Conservation (phyloP, 306 rosid genomes). For the Inga leiocalycina region DNA sequence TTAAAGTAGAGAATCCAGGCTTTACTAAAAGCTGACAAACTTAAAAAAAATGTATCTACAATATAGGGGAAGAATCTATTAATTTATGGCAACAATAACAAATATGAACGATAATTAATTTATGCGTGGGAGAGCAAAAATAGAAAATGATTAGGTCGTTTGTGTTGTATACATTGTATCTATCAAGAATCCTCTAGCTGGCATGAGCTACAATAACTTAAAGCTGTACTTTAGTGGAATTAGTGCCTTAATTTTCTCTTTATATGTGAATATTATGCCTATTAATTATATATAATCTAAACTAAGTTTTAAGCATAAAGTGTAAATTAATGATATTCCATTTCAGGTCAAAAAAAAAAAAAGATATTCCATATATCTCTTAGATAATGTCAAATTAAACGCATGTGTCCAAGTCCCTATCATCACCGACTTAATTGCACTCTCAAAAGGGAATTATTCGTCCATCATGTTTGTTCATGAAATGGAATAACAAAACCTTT, state of each 20-base stretch:
- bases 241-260: neutral
- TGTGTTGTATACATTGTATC: neutral
- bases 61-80: neutral
- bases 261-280: neutral
- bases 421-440: neutral
- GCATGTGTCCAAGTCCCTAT: neutral
- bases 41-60: neutral
- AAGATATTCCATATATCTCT: neutral
- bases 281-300: too few species aligned
- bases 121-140: neutral
- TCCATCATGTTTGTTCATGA: neutral
- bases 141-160: neutral
- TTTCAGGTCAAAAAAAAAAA: too few species aligned
- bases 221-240: neutral
- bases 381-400: neutral
- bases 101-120: neutral
- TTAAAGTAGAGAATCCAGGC: neutral
- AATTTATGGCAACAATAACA: neutral
- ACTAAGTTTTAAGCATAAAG: neutral
- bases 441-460: neutral
- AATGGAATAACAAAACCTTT: neutral
- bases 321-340: too few species aligned
- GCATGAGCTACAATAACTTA: neutral
- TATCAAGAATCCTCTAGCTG: neutral
- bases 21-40: neutral